phyloP scores from a whole-genome alignment of 805 yeast species.

The Spathaspora hagerdaliae region DNA sequence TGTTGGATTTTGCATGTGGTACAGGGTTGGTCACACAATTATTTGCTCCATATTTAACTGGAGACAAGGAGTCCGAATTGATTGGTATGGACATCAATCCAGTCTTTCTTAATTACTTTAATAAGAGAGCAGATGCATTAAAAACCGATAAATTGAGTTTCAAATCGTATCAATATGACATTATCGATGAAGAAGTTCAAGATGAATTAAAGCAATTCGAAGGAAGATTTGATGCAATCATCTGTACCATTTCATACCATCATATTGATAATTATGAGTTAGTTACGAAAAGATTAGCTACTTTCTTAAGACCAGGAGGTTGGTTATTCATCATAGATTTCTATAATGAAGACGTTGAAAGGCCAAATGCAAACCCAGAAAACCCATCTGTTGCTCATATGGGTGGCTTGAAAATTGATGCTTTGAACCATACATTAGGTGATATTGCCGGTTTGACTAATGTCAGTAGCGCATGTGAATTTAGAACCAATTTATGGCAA shows the following conservation, averaged over 20 bases:
- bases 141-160: constrained; percentile 2
- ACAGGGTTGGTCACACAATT: constrained; percentile 33
- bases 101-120: constrained; percentile 14
- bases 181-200: constrained; percentile 15
- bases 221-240: constrained; percentile 26
- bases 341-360: constrained; percentile 31
- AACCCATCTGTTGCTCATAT: constrained; percentile 22
- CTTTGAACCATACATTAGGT: constrained; percentile 18
- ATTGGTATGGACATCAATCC: constrained; percentile 37
- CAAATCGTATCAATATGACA: constrained; percentile 18
- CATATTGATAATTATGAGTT: constrained; percentile 30
- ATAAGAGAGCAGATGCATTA: constrained; percentile 8
- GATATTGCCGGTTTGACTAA: constrained; percentile 16
- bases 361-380: neutral
- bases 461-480: constrained; percentile 19
- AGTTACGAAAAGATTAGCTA: constrained; percentile 25
- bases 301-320: constrained; percentile 32
- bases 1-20: constrained; percentile 44
- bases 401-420: constrained; percentile 27
- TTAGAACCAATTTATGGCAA: constrained; percentile 20
- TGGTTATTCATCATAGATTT: constrained; percentile 34
- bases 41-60: constrained; percentile 24
- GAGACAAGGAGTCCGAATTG: constrained; percentile 14
- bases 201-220: constrained; percentile 13
- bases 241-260: constrained; percentile 37